A percentile compares a stretch with the other conserved stretches of the same genome.
phyloP scores from a whole-genome alignment of 1,284 basidiomycete genomes.

The Spongiforma sp. region DNA sequence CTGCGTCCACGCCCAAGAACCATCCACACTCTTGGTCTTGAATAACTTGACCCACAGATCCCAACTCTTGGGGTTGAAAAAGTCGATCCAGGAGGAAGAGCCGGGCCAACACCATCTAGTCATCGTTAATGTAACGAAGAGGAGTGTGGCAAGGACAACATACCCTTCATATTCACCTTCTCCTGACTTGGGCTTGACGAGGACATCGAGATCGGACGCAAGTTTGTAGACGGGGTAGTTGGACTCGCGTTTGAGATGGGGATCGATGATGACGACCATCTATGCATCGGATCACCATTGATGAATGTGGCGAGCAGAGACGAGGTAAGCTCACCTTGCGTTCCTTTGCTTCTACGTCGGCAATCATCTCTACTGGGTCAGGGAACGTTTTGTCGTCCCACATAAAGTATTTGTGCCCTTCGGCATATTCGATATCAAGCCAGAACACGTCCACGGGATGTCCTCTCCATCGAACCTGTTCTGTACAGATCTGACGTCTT shows the following conservation, averaged over 20 bases:
- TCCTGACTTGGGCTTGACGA: constrained; percentile 84
- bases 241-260: constrained; percentile 83
- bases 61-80: constrained; percentile 92
- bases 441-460: constrained; percentile 97
- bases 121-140: background rate
- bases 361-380: constrained; percentile 92
- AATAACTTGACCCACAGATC: constrained; percentile 92
- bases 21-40: constrained; percentile 57
- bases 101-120: constrained; percentile 94
- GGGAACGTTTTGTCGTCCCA: constrained; percentile 96
- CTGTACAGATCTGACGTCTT: constrained; percentile 90
- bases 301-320: background rate
- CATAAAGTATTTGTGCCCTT: constrained; percentile 98
- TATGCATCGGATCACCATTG: constrained; percentile 36
- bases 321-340: constrained; percentile 71
- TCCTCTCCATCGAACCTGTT: constrained; percentile 89
- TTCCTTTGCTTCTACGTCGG: constrained; percentile 83
- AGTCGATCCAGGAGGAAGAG: constrained; percentile 95
- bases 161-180: constrained; percentile 91
- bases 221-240: constrained; percentile 88
- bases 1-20: constrained; percentile 74
- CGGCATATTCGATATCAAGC: constrained; percentile 99
- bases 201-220: constrained; percentile 79
- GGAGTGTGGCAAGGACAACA: constrained; percentile 40
- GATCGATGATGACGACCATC: no score